phyloP scores from a whole-genome alignment of 2,329 filamentous ascomycete species.

The Fusarium sp. region DNA sequence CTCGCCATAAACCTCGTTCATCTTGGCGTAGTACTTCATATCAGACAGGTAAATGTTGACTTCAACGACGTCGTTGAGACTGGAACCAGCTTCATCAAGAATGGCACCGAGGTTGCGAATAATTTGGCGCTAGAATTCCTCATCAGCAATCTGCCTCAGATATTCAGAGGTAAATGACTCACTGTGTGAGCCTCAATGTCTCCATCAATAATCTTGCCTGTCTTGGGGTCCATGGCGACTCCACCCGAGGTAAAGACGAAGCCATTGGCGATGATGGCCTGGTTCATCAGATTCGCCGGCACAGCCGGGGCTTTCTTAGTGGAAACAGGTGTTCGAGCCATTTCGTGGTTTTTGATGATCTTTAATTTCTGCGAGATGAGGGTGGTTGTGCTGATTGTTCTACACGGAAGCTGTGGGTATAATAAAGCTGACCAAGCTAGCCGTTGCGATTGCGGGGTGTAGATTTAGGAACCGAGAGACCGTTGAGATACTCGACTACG shows the following conservation, averaged over 20 bases:
- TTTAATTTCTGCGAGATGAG: not conserved
- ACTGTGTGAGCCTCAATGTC: constrained; percentile 73
- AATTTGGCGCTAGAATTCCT: constrained; percentile 60
- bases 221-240: constrained; percentile 68
- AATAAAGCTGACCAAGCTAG: not conserved
- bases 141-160: not conserved
- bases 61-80: constrained; percentile 74
- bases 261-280: constrained; percentile 63
- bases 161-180: not conserved
- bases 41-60: constrained; percentile 77
- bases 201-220: constrained; percentile 71
- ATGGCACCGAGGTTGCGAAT: constrained; percentile 77
- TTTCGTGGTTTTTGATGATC: not conserved
- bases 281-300: constrained; percentile 35
- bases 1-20: constrained; percentile 78
- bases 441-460: not conserved
- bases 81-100: constrained; percentile 73
- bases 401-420: not conserved
- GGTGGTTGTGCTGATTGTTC: not conserved
- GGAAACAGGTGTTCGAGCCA: constrained; percentile 38
- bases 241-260: constrained; percentile 78
- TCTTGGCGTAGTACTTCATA: constrained; percentile 78
- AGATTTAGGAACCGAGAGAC: not conserved
- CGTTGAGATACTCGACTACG: no score
- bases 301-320: constrained; percentile 42